A percentile compares a stretch with the other conserved stretches of the same genome.
phyloP scores from a whole-genome alignment of 768 basidiomycete genomes.

The Megacollybia marginata region DNA sequence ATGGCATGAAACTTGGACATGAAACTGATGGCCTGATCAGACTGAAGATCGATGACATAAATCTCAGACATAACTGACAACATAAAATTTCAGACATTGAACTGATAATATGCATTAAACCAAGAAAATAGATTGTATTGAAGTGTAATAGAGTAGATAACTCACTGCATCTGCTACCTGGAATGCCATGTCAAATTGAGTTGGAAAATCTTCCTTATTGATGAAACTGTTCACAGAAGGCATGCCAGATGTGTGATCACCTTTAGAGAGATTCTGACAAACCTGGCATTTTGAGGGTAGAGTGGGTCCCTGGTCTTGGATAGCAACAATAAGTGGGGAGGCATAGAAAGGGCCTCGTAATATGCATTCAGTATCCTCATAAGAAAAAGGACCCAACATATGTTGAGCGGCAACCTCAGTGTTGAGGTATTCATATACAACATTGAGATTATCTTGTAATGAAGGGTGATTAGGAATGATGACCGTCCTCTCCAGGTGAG shows the following conservation, averaged over 20 bases:
- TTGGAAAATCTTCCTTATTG: constrained; percentile 9
- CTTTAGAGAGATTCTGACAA: constrained; percentile 14
- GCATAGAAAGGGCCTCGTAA: constrained; percentile 8
- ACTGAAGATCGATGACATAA: no score
- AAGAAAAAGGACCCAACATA: constrained; percentile 9
- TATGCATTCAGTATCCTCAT: constrained; percentile 4
- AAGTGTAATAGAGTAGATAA: not conserved
- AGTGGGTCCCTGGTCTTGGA: constrained; percentile 6
- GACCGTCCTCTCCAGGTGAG: not conserved
- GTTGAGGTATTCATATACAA: constrained; percentile 3
- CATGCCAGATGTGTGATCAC: constrained; percentile 2
- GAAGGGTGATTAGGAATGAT: constrained; percentile 10
- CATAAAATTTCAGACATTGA: no score
- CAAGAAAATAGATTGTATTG: no score
- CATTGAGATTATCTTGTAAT: not conserved
- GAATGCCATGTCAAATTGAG: constrained; percentile 6
- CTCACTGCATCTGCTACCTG: constrained; percentile 9
- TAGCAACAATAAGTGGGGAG: constrained; percentile 11
- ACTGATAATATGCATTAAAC: no score
- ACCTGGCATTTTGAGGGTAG: constrained; percentile 7
- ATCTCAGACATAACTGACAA: no score
- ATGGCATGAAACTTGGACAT: no score
- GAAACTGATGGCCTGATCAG: constrained; percentile 8
- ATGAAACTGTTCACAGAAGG: not conserved
- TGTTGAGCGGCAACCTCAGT: constrained; percentile 8